phyloP scores from a whole-genome alignment of 129 eudicot genomes.

The Kitagawia praeruptora region DNA sequence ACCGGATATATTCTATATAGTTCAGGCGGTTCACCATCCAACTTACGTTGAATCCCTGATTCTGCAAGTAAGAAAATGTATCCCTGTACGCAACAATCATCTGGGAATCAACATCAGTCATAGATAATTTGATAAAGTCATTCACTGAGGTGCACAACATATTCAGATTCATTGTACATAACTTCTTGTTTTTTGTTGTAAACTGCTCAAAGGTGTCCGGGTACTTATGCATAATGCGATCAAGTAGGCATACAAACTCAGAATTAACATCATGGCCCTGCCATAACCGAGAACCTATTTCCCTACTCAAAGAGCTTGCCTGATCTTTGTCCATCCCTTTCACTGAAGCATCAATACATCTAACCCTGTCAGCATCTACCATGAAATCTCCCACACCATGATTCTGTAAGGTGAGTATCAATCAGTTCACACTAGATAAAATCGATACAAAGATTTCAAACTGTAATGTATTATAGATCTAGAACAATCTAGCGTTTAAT shows the following conservation, averaged over 20 bases:
- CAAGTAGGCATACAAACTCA: not conserved
- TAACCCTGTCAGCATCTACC: not conserved
- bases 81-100: not conserved
- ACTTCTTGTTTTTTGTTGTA: not conserved
- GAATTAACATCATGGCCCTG: not conserved
- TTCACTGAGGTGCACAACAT: conserved; percentile 2
- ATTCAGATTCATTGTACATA: not conserved
- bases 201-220: not conserved
- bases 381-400: not conserved
- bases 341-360: not conserved
- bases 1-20: not conserved
- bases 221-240: not conserved
- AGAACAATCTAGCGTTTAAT: no score
- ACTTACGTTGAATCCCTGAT: not conserved
- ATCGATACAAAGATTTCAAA: no score
- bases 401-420: not conserved
- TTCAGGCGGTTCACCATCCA: not conserved
- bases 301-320: not conserved
- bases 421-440: not conserved
- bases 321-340: not conserved
- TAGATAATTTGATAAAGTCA: not conserved
- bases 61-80: not conserved
- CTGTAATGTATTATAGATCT: no score
- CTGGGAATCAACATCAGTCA: not conserved
- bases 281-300: not conserved